Evolutionary conservation across 2,329 filamentous ascomycete species (phyloP).

Genomic region (Blumeria graminis): DNA sequence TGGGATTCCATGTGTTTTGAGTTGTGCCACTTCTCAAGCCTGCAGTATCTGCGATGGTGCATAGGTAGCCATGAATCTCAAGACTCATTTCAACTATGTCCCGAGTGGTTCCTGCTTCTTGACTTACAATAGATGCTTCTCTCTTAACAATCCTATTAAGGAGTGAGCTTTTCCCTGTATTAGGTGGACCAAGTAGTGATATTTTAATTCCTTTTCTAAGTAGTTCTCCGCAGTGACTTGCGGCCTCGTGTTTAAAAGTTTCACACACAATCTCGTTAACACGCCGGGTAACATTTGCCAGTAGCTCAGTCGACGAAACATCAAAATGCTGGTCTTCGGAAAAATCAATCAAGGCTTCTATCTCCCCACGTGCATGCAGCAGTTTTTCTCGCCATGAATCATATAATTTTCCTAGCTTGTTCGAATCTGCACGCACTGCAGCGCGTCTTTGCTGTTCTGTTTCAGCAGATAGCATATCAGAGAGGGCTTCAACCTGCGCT

Average conservation of each 20-base stretch:
- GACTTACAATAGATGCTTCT: slow-evolving; percentile 85
- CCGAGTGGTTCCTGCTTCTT: slow-evolving; percentile 77
- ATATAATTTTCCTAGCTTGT: slow-evolving; percentile 48
- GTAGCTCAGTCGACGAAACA: slow-evolving; percentile 50
- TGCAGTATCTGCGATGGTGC: slow-evolving; percentile 87
- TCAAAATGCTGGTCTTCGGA: slow-evolving; percentile 95
- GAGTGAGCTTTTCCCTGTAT: slow-evolving; percentile 83
- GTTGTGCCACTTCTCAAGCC: slow-evolving; percentile 39
- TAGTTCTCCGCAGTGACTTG: slow-evolving; percentile 61
- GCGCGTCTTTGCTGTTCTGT: slow-evolving; percentile 85
- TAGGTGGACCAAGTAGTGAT: slow-evolving; percentile 72
- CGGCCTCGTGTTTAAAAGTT: slow-evolving; percentile 46
- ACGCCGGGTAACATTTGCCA: slow-evolving; percentile 42
- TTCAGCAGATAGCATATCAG: slow-evolving; percentile 39
- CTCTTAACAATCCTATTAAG: slow-evolving; percentile 76
- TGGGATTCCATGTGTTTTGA: slow-evolving; percentile 4
- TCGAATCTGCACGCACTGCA: slow-evolving; percentile 55
- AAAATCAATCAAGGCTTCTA: slow-evolving; percentile 93
- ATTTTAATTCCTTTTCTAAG: slow-evolving; percentile 67
- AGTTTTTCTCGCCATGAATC: slow-evolving; percentile 59
- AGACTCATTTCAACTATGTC: slow-evolving; percentile 84
- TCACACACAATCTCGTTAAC: slow-evolving; percentile 34
- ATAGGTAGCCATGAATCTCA: slow-evolving; percentile 73
- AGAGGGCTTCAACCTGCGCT: slow-evolving; percentile 51
- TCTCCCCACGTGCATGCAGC: slow-evolving; percentile 61